Evolutionary conservation across 2,329 filamentous ascomycete genomes (phyloP), one percentile per base, ranked within the genome.

Genomic region (Cercospora brassicicola): DNA sequence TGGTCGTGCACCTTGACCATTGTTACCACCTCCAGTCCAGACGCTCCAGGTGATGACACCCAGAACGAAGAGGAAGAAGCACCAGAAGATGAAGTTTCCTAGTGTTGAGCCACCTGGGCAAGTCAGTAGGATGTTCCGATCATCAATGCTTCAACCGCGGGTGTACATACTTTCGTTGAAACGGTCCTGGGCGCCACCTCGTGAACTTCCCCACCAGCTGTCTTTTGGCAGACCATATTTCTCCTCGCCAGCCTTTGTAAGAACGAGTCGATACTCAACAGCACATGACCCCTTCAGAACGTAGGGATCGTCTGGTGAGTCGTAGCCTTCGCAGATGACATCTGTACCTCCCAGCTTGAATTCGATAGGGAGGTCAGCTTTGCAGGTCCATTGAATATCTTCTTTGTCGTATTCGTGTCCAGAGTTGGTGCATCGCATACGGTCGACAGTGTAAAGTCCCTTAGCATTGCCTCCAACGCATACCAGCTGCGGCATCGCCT

Each of bases 261-360:
- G 82, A 0, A 91, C 79, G 6, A 98, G 81, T 13, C 90, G 85
- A 80, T 98, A 98, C 81, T 97, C 92, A 26, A 97, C 94, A 13
- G 91, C 95, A 80, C 94, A 98, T 79, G 91, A 95, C 23, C 95
- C 95, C 76, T 91, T 93, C 64, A 98, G 82, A n/a, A 98, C 87
- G 79, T 93, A 96, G 0, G 88, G 88, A 78, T 98, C 95, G 57
- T 94, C 88, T 0, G 90, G 81, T 13, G 83, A 84, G 67, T 87
- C 83, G 81, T 97, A 98, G 10, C 95, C 94, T 77, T 99, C 94
- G 79, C 95, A 99, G 10, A 93, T 84, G 65, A 98, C 94, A 70
- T 98, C 94, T 10, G 94, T 97, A 69, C 87, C 86, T 66, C 92
- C 94, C 30, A 98, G 87, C 79, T 90, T 90, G 80, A 90, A 88